phyloP scores from a whole-genome alignment of 331 rosid genomes.

The Prunus yedoensis region DNA sequence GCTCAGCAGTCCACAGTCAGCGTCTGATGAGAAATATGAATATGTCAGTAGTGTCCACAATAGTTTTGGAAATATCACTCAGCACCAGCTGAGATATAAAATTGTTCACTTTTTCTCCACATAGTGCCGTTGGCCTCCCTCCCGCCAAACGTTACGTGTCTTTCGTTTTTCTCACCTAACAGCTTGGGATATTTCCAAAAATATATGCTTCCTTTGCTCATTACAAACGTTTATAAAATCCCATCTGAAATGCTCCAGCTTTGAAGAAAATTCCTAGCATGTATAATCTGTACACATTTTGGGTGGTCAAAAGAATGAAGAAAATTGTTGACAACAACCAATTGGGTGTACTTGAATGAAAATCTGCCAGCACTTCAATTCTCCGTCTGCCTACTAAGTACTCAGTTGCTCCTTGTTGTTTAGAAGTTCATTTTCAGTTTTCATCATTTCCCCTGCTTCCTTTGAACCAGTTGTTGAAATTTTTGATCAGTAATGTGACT shows the following conservation, averaged over 20 bases:
- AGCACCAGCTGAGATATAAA: not conserved
- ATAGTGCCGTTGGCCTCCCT: not conserved
- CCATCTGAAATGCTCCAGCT: not conserved
- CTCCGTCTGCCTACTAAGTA: not conserved
- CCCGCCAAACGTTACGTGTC: not conserved
- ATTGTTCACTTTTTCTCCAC: not conserved
- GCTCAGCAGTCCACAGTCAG: not conserved
- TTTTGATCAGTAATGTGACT: not conserved
- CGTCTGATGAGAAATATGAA: not conserved
- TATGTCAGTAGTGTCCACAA: not conserved
- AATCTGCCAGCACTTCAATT: not conserved
- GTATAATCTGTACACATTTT: not conserved
- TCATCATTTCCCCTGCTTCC: not conserved
- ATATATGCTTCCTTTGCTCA: not conserved
- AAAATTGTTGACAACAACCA: not conserved
- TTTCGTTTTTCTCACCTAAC: not conserved
- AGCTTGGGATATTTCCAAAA: not conserved
- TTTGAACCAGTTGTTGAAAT: not conserved
- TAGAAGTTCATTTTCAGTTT: not conserved
- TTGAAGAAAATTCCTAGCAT: not conserved
- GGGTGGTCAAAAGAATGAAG: not conserved
- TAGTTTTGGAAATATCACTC: slow-evolving; percentile 7
- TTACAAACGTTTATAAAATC: not conserved
- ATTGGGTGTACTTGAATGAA: not conserved
- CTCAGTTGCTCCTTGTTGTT: not conserved